These are phyloP conservation scores for Byssoonygena ceratinophila DNA, from an alignment of 2,329 filamentous ascomycete species.

Conservation along the genomic window DNA sequence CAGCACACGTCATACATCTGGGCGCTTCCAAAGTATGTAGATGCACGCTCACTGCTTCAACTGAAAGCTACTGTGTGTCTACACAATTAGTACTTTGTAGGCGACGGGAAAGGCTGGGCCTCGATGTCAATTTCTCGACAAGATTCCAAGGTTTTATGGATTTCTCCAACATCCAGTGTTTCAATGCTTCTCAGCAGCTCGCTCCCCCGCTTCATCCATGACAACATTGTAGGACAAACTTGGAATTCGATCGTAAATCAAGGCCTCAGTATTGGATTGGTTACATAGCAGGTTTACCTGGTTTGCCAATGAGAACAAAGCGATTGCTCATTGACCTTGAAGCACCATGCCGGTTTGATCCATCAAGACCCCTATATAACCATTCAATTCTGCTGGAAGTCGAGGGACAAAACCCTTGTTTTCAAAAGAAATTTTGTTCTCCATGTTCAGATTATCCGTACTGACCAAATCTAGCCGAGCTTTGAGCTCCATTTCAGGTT, in stretches of 20 bases:
- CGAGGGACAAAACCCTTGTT: neutral
- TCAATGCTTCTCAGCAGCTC: neutral
- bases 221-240: neutral
- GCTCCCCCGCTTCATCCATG: neutral
- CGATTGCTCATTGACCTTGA: neutral
- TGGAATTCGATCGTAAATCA: constrained; percentile 4
- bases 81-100: too few relatives aligned
- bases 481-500: neutral
- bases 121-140: neutral
- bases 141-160: neutral
- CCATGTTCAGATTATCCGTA: neutral
- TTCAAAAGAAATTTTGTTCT: neutral
- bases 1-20: too few relatives aligned
- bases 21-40: too few relatives aligned
- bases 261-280: neutral
- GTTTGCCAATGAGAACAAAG: neutral
- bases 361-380: neutral
- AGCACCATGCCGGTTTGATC: neutral
- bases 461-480: neutral
- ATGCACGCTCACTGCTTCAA: too few relatives aligned
- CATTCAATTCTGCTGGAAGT: neutral
- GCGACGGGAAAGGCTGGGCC: neutral
- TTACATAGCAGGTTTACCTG: neutral
- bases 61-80: too few relatives aligned
- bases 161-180: neutral